Conservation (phyloP, 495 filamentous ascomycete species). For the Hypoxylon fuscum region DNA sequence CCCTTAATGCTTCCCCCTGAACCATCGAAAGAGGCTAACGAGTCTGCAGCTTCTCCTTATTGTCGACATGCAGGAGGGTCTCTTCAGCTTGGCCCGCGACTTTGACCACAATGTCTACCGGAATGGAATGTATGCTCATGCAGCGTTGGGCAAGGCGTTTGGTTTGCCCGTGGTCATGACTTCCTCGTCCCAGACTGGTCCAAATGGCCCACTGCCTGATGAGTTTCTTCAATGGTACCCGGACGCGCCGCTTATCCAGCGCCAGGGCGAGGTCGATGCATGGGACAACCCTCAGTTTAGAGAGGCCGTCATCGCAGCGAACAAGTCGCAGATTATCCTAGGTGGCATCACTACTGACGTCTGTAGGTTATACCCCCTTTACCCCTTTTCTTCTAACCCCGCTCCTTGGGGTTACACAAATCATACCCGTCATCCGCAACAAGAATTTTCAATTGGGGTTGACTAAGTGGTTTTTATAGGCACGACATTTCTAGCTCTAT, state of each 20-base stretch:
- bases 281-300: slow-evolving; percentile 82
- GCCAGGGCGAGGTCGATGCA: slow-evolving; percentile 80
- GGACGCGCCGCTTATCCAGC: slow-evolving; percentile 69
- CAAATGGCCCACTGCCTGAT: slow-evolving; percentile 75
- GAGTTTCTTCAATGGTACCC: slow-evolving; percentile 77
- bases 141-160: slow-evolving; percentile 72
- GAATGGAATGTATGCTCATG: slow-evolving; percentile 75
- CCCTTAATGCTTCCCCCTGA: background rate
- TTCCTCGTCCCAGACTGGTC: slow-evolving; percentile 69
- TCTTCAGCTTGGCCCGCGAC: slow-evolving; percentile 72
- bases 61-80: slow-evolving; percentile 77
- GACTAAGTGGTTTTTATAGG: slow-evolving; percentile 39
- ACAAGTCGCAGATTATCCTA: slow-evolving; percentile 76
- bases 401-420: too few species aligned
- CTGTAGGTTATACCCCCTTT: slow-evolving; percentile 54
- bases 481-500: slow-evolving; percentile 77
- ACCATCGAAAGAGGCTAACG: slow-evolving; percentile 22
- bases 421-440: too few species aligned
- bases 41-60: slow-evolving; percentile 64
- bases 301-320: slow-evolving; percentile 68
- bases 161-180: slow-evolving; percentile 75
- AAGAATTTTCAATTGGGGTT: background rate
- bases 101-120: slow-evolving; percentile 68
- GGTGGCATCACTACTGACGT: slow-evolving; percentile 82
- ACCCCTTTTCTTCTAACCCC: slow-evolving; percentile 6